Base-by-base conservation (phyloP, 352 stramenopile species). In the Phytophthora quininea region DNA sequence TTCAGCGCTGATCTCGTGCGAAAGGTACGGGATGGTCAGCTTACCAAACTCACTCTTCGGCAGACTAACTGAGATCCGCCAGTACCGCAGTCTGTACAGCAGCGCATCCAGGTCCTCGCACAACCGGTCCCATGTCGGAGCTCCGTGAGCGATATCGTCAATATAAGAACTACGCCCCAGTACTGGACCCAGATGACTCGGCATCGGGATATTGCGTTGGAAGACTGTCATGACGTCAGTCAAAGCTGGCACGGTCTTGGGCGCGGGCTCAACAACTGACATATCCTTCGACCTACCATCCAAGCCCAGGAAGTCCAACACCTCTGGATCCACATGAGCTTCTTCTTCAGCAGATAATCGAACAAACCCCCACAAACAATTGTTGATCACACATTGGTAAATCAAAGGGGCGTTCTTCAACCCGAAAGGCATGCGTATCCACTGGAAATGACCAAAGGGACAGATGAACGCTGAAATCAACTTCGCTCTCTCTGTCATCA, bases 381-480 rank as follows among this genome's bases (percentile, higher is more conserved):
- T 69, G 33, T 69, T 56, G 0, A 73, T 12, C 0, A 52, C 4
- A 11, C 33, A 11, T 30, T 73, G 54, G 38, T 69, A 73, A 3
- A 73, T 40, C 0, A 24, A 63, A 14, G 53, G 4, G 62, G 19
- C 19, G 19, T 24, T 24, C 19, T 24, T 24, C 19, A 24, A 24
- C 19, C 19, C 19, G 19, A 24, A 66, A 1, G 54, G 64, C 64
- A 73, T 73, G 3, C 58, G 24, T 0, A 56, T 2, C 58, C 54
- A 69, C 29, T 74, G 32, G n/a, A 74, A 74, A n/a, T 69, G 60
- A 14, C 66, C 60, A 4, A 69, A 33, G 1, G 66, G 66, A 14
- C 60, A 74, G 29, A 74, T 62, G 43, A 69, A 69, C 0, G 54
- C 60, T 3, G 40, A 59, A 12, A 76, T 63, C 1, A 24, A 0